Base-by-base conservation (phyloP, 495 filamentous ascomycete genomes). In the Symbiotaphrina buchneri region DNA sequence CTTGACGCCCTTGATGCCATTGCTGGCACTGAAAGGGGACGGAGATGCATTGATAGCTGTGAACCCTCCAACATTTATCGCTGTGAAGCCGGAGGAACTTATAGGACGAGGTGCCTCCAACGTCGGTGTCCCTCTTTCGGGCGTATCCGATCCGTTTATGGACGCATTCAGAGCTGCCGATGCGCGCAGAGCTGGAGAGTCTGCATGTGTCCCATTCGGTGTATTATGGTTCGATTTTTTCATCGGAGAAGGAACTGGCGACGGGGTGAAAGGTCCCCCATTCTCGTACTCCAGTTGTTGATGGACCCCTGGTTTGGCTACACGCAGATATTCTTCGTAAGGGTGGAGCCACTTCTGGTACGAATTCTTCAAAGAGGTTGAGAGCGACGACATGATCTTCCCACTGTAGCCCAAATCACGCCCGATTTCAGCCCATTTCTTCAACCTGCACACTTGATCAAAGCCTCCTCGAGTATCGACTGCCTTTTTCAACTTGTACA, bases 371-470 rank as follows among this genome's bases (percentile, higher is more conserved):
- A 99, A 66, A 14, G 90, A 95, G 1, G 87, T 99, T 7, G 87
- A 99, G 25, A 99, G 53, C n/a, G 90, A 95, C 0, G 90, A 95
- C 87, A 99, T 99, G 40, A 99, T 99, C 54, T 99, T 99, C 45
- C 87, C 87, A 46, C 87, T 94, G 53, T 99, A 99, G 32, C 87
- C 87, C 13, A 99, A 55, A 49, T 94, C 85, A 46, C 87, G 74
- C 21, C 87, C 87, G 38, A 99, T 94, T 49, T 99, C 87, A 0
- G 87, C 87, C 87, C 87, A 99, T 57, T 93, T 95, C 52, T 99
- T 99, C 30, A 71, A 62, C 53, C 91, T 94, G 60, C 90, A 95
- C 22, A 99, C 87, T 38, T 72, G 71, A 23, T 92, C 82, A 42
- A 99, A 99, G 0, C 87, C 87, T 18, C 87, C 87, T 26, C 84